Base-by-base conservation (phyloP, 1,284 basidiomycete genomes). In the Irpex rosettiformis region DNA sequence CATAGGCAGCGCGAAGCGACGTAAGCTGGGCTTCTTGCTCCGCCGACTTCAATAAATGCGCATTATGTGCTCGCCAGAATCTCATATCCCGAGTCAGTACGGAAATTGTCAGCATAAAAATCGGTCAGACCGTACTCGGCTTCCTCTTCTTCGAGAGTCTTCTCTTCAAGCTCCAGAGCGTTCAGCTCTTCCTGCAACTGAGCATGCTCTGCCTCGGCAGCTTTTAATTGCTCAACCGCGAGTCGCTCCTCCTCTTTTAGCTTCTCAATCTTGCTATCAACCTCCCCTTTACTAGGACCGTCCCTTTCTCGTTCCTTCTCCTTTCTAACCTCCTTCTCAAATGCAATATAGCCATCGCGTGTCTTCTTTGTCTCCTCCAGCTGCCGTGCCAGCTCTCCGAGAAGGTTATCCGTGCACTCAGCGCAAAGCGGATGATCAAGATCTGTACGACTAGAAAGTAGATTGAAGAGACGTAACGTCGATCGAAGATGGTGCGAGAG, bases 391-490 rank as follows among this genome's bases (percentile, higher is more conserved):
- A 98, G 84, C 29, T 86, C 84, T 3, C 80, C 79, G 48, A 96
- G 82, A 48, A 98, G 75, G 56, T 90, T 83, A 66, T 92, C 88
- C 2, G 95, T 94, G 72, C 97, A 99, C 68, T 97, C 94, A 1
- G 89, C 85, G 71, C 97, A 99, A 8, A 99, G 81, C 2, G 97
- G 97, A 72, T 99, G 96, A 71, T 96, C 93, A 55, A 97, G 83
- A 47, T 93, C 89, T 52, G 93, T 91, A 45, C 87, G 80, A 54
- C 85, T 84, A 3, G 91, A 91, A 25, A 96, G 78, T 45, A 95
- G 74, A 66, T 89, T 85, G 69, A 95, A 91, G 30, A 96, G 79
- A 30, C 84, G 84, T 64, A 81, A 78, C 55, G 88, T 86, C 33
- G 88, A 89, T 58, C 86, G 85, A 53, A 91, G 75, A 67, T 89